Conservation (phyloP, 2,329 filamentous ascomycete species). For the Phyllosticta citribraziliensis region DNA sequence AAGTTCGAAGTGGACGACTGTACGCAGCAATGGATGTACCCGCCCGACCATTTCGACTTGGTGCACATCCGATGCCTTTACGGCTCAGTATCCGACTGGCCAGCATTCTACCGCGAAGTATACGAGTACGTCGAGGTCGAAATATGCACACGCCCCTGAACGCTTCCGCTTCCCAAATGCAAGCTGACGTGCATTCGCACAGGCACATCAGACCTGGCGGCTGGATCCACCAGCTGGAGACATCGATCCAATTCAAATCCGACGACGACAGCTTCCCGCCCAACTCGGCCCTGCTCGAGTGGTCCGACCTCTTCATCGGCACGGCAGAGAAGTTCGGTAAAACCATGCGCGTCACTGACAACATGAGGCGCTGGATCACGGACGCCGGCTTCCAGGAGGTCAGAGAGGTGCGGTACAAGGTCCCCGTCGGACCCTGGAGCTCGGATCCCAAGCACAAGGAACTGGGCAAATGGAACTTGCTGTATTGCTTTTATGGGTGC, state of each 20-base stretch:
- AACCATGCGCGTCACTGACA: conserved; percentile 24
- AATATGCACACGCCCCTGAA: neutral
- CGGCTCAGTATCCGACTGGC: conserved; percentile 18
- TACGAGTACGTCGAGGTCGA: conserved; percentile 14
- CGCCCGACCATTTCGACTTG: conserved; percentile 17
- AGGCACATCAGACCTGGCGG: conserved; percentile 19
- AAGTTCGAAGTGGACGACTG: conserved; percentile 43
- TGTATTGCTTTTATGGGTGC: conserved; percentile 21
- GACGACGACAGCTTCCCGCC: conserved; percentile 16
- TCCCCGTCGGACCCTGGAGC: conserved; percentile 23
- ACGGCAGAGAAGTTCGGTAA: conserved; percentile 26
- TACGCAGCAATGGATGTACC: conserved; percentile 23
- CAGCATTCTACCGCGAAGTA: conserved; percentile 16
- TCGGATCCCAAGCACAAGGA: conserved; percentile 39
- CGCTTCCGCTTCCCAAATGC: neutral
- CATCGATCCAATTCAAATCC: conserved; percentile 18
- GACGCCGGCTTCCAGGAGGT: conserved; percentile 47
- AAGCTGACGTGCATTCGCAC: neutral
- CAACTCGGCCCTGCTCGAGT: conserved; percentile 18
- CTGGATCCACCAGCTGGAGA: conserved; percentile 20
- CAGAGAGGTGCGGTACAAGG: conserved; percentile 30
- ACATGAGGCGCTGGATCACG: conserved; percentile 34
- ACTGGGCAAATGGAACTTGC: conserved; percentile 29
- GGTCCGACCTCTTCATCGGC: conserved; percentile 18
- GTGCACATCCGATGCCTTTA: conserved; percentile 17